Evolutionary conservation across 1,139 yeast species (phyloP).

Genomic region (Sugiyamaella sp.): DNA sequence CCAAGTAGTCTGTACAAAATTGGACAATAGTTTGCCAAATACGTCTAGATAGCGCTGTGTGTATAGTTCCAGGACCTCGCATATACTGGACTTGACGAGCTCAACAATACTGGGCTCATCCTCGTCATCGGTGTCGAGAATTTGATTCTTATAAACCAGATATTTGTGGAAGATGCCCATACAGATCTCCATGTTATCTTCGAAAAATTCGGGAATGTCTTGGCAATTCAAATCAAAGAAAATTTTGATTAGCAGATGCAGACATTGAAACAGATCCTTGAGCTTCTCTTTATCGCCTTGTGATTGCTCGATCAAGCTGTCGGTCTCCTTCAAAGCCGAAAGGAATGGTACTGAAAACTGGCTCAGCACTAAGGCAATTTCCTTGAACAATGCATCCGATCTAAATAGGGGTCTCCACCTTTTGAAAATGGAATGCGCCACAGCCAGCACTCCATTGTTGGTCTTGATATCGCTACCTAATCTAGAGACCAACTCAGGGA

Average conservation of each 20-base stretch:
- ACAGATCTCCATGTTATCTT: conserved; percentile 78
- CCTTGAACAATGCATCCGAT: conserved; percentile 85
- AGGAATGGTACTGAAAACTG: conserved; percentile 85
- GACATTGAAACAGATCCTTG: conserved; percentile 64
- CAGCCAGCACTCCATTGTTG: conserved; percentile 84
- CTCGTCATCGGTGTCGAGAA: conserved; percentile 61
- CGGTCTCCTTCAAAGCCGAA: conserved; percentile 65
- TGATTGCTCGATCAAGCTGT: conserved; percentile 59
- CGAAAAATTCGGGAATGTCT: conserved; percentile 97
- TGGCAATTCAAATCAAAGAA: conserved; percentile 95
- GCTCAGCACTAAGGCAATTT: conserved; percentile 82
- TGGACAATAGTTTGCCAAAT: conserved; percentile 72
- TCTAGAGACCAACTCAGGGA: conserved; percentile 70
- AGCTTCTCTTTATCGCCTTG: conserved; percentile 49
- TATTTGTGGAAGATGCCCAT: conserved; percentile 85
- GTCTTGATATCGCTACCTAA: conserved; percentile 68
- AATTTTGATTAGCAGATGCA: conserved; percentile 72
- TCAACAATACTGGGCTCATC: conserved; percentile 75
- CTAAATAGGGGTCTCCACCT: conserved; percentile 96
- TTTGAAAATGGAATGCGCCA: conserved; percentile 93
- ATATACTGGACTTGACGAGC: conserved; percentile 76
- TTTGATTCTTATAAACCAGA: conserved; percentile 58
- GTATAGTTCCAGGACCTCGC: conserved; percentile 83
- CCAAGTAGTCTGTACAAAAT: conserved; percentile 86
- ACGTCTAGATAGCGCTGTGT: conserved; percentile 91